A percentile compares a stretch with the other conserved stretches of the same genome.
These are phyloP conservation scores for Rhizophagus clarus DNA, from an alignment of 192 early-diverging fungal genomes.

Conservation along the genomic window DNA sequence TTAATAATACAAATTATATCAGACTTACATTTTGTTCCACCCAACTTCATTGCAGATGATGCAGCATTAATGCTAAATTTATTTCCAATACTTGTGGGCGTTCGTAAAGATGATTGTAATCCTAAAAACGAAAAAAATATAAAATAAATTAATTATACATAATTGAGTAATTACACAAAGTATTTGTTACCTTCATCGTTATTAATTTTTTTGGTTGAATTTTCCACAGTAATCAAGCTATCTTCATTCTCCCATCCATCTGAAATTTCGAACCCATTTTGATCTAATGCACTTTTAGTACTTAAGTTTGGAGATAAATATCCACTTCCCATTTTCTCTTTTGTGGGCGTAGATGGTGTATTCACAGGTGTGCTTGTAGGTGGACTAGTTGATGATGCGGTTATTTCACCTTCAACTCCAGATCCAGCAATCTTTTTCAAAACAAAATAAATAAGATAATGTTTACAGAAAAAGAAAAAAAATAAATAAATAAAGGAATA, in stretches of 20 bases:
- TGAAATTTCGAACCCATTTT: neutral
- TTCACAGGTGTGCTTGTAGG: neutral
- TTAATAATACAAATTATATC: neutral
- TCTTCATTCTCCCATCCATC: conserved; percentile 46
- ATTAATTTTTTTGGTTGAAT: neutral
- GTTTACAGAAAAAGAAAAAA: conserved; percentile 4
- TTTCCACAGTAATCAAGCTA: conserved; percentile 27
- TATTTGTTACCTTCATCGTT: conserved; percentile 22
- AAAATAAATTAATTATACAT: neutral
- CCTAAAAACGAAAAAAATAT: conserved; percentile 25
- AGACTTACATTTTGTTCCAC: neutral
- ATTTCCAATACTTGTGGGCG: neutral
- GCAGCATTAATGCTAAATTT: neutral
- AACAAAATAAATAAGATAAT: conserved; percentile 25
- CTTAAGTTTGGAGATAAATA: neutral
- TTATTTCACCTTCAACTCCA: conserved; percentile 38
- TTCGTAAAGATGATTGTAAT: conserved; percentile 8
- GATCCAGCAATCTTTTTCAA: conserved; percentile 38
- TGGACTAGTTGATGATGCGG: conserved; percentile 31
- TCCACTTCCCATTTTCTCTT: conserved; percentile 18
- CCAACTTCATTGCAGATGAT: conserved; percentile 13
- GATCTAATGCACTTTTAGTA: neutral
- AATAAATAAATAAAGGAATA: no score
- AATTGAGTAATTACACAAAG: neutral
- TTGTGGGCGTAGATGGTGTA: no score